Percentiles rank a stretch among this genome's conserved stretches.
phyloP scores from a whole-genome alignment of 345 rosid genomes.

The Balakata baccata region DNA sequence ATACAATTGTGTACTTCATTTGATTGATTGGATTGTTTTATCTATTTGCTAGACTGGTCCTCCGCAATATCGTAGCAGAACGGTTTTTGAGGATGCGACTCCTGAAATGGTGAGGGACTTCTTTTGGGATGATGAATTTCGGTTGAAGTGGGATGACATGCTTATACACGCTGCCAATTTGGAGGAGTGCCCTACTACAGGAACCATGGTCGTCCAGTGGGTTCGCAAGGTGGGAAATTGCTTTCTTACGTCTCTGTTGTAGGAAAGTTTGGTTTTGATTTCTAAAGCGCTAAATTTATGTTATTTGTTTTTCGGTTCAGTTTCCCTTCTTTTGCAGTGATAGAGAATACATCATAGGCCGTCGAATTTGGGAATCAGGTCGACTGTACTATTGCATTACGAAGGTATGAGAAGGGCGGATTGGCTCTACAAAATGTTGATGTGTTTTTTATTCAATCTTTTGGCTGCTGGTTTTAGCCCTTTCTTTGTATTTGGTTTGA shows the following conservation, averaged over 20 bases:
- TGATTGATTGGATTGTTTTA: conserved; percentile 24
- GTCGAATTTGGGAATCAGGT: conserved; percentile 91
- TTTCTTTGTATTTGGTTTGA: neutral
- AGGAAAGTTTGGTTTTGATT: conserved; percentile 6
- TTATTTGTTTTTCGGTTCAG: conserved; percentile 36
- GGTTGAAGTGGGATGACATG: conserved; percentile 90
- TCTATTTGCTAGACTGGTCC: conserved; percentile 62
- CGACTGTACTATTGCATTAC: conserved; percentile 77
- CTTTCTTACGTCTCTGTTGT: neutral
- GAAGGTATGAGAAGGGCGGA: conserved; percentile 48
- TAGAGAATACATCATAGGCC: conserved; percentile 88
- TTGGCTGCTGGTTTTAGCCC: neutral
- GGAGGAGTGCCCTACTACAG: conserved; percentile 68
- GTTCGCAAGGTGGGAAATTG: conserved; percentile 68
- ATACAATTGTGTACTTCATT: neutral
- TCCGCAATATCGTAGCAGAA: conserved; percentile 82
- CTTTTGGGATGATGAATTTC: conserved; percentile 94
- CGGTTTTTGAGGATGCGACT: conserved; percentile 79
- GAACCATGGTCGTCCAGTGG: conserved; percentile 87
- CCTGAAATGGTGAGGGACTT: conserved; percentile 91
- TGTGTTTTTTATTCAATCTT: neutral
- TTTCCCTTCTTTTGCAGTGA: conserved; percentile 99
- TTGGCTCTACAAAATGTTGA: neutral
- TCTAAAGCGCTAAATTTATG: conserved; percentile 11
- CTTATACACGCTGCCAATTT: conserved; percentile 52